Conservation (phyloP, 2,329 filamentous ascomycete genomes). For the Talaromyces sp. region DNA sequence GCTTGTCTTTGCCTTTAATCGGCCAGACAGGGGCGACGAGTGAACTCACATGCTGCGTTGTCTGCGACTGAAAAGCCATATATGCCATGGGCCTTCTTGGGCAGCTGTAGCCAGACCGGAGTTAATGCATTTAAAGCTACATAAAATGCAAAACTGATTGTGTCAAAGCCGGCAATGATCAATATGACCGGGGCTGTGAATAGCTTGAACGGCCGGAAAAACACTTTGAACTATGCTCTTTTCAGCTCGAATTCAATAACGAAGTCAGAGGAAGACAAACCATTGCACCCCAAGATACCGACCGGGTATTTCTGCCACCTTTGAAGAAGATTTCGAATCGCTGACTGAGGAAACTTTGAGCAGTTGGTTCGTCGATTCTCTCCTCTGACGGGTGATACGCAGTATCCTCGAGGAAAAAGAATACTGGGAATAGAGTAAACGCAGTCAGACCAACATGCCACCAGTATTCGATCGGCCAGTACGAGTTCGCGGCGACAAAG, state of each 20-base stretch:
- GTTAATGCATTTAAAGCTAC: constrained; percentile 3
- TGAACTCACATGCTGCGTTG: constrained; percentile 1
- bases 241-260: not conserved
- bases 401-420: constrained; percentile 1
- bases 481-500: constrained; percentile 2
- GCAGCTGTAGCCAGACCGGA: not conserved
- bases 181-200: not conserved
- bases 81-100: constrained; percentile 2
- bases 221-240: not conserved
- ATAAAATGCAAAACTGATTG: constrained; percentile 2
- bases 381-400: not conserved
- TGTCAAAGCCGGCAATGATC: not conserved
- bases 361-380: not conserved
- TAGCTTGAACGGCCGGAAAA: not conserved
- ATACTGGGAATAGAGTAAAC: not conserved
- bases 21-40: not conserved
- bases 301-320: not conserved
- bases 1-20: not conserved
- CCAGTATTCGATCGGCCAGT: constrained; percentile 5
- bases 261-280: not conserved
- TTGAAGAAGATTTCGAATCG: not conserved
- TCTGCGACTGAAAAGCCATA: not conserved
- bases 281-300: not conserved
- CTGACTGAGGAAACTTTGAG: not conserved
- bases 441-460: constrained; percentile 5